Percentiles rank a stretch among this genome's conserved stretches.
These are phyloP conservation scores for Xylogone sp. DNA, from an alignment of 2,329 filamentous ascomycete species.

Conservation along the genomic window DNA sequence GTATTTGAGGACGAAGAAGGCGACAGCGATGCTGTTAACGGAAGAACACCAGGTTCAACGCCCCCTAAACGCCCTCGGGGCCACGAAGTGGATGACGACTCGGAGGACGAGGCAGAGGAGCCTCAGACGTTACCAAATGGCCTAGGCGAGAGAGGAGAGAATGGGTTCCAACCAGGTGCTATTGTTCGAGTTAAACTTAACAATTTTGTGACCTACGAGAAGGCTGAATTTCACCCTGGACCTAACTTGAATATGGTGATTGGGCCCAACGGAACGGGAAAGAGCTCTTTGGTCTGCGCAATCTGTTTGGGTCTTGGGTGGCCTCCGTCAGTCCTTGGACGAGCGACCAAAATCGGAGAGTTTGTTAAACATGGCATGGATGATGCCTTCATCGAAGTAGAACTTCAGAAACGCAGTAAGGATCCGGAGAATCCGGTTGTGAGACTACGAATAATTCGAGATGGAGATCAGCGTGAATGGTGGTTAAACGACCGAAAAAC, in stretches of 20 bases:
- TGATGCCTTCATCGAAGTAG: conserved; percentile 82
- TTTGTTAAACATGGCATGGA: conserved; percentile 88
- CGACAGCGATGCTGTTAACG: background rate
- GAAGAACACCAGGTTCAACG: conserved; percentile 5
- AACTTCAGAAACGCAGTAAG: conserved; percentile 65
- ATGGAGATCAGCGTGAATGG: conserved; percentile 79
- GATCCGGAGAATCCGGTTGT: conserved; percentile 68
- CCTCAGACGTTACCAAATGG: background rate
- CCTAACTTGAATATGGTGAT: conserved; percentile 98
- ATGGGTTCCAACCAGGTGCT: conserved; percentile 57
- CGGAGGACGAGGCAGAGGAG: conserved; percentile 8
- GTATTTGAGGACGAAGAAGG: conserved; percentile 23
- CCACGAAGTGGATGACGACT: conserved; percentile 11
- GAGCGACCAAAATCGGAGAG: conserved; percentile 79
- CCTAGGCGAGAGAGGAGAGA: background rate
- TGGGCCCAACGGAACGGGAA: conserved; percentile 96
- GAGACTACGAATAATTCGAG: conserved; percentile 70
- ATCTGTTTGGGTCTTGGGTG: conserved; percentile 92
- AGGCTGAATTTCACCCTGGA: conserved; percentile 85
- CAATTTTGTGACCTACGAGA: conserved; percentile 94
- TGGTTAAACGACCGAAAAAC: conserved; percentile 66
- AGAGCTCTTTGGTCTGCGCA: conserved; percentile 94
- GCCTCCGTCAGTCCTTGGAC: conserved; percentile 75
- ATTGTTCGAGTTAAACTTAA: conserved; percentile 82
- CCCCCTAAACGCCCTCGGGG: conserved; percentile 22